phyloP scores from a whole-genome alignment of 2,329 filamentous ascomycete genomes.

The Aspergillus jensenii region DNA sequence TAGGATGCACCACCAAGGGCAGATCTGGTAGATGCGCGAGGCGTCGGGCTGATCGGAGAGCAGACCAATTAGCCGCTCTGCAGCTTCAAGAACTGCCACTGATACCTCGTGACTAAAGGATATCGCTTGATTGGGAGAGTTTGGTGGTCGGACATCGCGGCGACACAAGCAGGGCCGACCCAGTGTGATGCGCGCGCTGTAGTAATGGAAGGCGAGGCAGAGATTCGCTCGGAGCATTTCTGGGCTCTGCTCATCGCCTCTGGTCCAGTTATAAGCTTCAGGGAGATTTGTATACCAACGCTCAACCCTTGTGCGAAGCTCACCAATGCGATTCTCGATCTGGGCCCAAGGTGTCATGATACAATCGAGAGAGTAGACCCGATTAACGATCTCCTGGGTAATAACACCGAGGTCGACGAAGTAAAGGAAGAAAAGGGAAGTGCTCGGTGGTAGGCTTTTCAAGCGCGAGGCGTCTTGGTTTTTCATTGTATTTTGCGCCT shows the following conservation, averaged over 20 bases:
- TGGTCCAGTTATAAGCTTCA: conserved; percentile 36
- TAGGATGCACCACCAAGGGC: conserved; percentile 48
- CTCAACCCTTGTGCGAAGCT: conserved; percentile 39
- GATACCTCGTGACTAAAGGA: conserved; percentile 44
- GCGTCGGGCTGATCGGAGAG: conserved; percentile 45
- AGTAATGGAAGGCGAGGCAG: conserved; percentile 44
- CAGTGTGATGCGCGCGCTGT: conserved; percentile 45
- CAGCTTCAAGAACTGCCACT: conserved; percentile 39
- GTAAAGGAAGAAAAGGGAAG: conserved; percentile 39
- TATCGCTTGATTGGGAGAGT: conserved; percentile 19
- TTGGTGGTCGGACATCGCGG: conserved; percentile 34
- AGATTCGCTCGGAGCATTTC: conserved; percentile 40
- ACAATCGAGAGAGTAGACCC: conserved; percentile 43
- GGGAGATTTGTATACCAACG: conserved; percentile 41
- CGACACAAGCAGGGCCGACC: conserved; percentile 49
- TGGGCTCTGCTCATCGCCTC: conserved; percentile 28
- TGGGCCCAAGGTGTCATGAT: conserved; percentile 40
- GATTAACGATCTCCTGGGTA: conserved; percentile 42
- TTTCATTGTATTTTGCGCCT: conserved; percentile 22
- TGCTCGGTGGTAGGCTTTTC: conserved; percentile 34
- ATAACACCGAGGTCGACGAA: conserved; percentile 41
- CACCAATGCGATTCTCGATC: conserved; percentile 41
- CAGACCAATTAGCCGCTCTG: conserved; percentile 38
- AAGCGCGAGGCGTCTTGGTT: conserved; percentile 34
- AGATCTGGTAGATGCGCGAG: conserved; percentile 39